A percentile compares a stretch with the other conserved stretches of the same genome.
phyloP scores from a whole-genome alignment of 2,329 filamentous ascomycete species.

The Trichoderma aggressivum region DNA sequence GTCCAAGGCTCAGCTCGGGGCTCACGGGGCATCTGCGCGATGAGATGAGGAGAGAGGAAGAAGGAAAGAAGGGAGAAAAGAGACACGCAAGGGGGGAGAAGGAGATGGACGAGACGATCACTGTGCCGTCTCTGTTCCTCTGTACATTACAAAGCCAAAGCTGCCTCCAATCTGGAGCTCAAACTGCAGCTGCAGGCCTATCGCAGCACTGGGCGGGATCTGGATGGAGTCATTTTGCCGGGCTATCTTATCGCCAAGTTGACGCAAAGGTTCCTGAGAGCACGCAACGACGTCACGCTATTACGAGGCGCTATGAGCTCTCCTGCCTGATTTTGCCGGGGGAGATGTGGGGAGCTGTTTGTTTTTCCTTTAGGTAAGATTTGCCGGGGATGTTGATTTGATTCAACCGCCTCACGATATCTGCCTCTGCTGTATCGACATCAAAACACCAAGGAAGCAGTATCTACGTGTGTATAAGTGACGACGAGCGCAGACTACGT shows the following conservation, averaged over 20 bases:
- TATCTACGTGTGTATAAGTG: background rate
- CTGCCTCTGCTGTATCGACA: background rate
- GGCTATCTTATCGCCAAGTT: constrained; percentile 5
- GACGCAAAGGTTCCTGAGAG: constrained; percentile 8
- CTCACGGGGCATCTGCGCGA: background rate
- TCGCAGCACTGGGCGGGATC: background rate
- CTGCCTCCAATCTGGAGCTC: background rate
- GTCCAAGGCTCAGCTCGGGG: background rate
- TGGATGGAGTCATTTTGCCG: background rate
- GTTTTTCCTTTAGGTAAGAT: background rate
- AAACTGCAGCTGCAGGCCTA: background rate
- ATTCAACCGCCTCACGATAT: background rate
- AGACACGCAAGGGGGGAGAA: background rate
- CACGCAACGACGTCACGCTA: constrained; percentile 15
- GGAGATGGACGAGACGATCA: background rate
- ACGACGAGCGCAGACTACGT: background rate
- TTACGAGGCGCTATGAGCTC: constrained; percentile 16
- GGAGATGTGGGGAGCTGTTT: background rate
- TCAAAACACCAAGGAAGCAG: background rate
- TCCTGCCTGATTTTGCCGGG: constrained; percentile 15
- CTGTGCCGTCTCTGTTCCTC: background rate
- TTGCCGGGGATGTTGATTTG: background rate
- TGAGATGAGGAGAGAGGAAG: too few species aligned
- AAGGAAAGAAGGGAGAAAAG: background rate
- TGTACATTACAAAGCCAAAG: constrained; percentile 13